Evolutionary conservation across 345 rosid genomes (phyloP), one percentile per base, ranked within the genome.

Genomic region (Geranium rotundifolium): DNA sequence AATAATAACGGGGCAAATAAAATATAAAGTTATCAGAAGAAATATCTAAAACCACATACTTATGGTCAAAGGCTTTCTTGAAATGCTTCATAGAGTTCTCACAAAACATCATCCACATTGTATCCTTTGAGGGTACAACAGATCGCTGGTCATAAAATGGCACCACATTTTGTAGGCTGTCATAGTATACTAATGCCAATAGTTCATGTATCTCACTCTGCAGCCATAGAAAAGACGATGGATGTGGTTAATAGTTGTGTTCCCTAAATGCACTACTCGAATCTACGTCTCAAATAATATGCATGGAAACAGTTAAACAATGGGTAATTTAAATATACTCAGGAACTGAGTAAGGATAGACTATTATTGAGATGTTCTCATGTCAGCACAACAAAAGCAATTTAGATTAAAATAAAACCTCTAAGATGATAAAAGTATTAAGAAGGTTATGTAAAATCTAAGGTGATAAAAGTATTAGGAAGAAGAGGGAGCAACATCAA

Each of bases 101-200:
- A 76, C 95, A 87, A 73, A 75, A 83, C 69, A 64, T 74, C 64
- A 58, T 79, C 97, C 97, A 92, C 54, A 75, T 75, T 61, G 87
- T 82, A 84, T 92, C 95, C 73, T 78, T 89, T 60, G 81, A 71
- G 56, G 98, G 97, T 65, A 87, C 71, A 65, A 78, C 69, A 68
- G 90, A 82, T 64, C 89, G 83, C 78, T 89, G 98, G 66, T 92
- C 98, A 75, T 81, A 92, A 74, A 81, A 67, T 50, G 98, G 98
- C 41, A 89, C 98, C 75, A 92, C 98, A 72, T 85, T 87, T 84
- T 92, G 98, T 75, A 92, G 85, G 87, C 95, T 83, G 85, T 92
- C 98, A 74, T 92, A 92, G 84, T 84, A 87, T 58, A 92, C 98
- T 70, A 92, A 79, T 18, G 98, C 98, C 89, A 92, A 74, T 67